Conservation (phyloP, 2,329 filamentous ascomycete genomes). For the Fusarium sp. region DNA sequence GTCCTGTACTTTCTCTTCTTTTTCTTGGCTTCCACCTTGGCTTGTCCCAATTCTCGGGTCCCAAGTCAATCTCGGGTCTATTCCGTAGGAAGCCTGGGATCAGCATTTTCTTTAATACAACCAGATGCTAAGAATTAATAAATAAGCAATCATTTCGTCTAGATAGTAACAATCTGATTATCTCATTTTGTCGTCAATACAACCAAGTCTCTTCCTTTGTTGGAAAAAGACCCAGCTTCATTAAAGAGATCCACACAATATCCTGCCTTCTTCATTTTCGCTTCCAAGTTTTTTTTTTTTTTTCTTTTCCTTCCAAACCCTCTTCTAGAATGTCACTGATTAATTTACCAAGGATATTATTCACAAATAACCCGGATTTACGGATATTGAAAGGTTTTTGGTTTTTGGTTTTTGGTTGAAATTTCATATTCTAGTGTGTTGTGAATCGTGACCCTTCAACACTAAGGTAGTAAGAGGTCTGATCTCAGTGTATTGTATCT, state of each 20-base stretch:
- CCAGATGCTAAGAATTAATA: background rate
- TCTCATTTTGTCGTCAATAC: background rate
- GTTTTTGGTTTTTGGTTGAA: background rate
- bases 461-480: background rate
- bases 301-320: background rate
- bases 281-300: conserved; percentile 33
- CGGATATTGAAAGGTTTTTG: background rate
- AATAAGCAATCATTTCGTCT: background rate
- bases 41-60: conserved; percentile 1
- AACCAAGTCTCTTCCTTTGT: background rate
- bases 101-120: background rate
- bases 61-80: conserved; percentile 3
- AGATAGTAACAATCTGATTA: background rate
- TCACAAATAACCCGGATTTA: background rate
- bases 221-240: conserved; percentile 10
- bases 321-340: conserved; percentile 2
- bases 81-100: background rate
- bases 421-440: background rate
- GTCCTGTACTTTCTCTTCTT: background rate
- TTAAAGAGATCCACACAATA: conserved; percentile 28
- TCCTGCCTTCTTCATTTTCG: background rate
- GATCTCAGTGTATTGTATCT: background rate
- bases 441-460: background rate
- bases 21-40: background rate
- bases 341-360: background rate